Percentiles rank a stretch among this genome's conserved stretches.
These are phyloP conservation scores for Pseudogymnoascus sp. DNA, from an alignment of 2,329 filamentous ascomycete genomes.

Conservation along the genomic window DNA sequence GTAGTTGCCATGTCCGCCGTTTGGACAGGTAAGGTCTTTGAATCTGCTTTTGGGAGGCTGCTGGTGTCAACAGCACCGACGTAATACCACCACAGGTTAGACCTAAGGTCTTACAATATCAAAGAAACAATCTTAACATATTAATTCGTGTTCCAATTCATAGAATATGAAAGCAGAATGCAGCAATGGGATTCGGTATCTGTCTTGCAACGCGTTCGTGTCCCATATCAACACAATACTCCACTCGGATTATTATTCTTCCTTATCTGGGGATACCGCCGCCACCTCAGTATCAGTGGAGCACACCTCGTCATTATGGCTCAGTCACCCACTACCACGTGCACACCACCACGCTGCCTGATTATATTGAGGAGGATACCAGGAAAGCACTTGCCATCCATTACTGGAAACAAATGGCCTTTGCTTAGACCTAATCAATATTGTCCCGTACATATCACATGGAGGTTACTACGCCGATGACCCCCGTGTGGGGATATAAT, in stretches of 20 bases:
- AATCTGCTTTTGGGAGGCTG: background rate
- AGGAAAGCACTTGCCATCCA: background rate
- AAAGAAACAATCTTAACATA: conserved; percentile 1
- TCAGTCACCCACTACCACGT: background rate
- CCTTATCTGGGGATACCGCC: background rate
- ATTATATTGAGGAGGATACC: background rate
- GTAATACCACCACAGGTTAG: background rate
- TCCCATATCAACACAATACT: background rate
- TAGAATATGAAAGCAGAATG: background rate
- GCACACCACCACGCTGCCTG: background rate
- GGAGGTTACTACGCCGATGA: background rate
- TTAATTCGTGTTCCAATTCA: background rate
- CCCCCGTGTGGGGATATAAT: background rate
- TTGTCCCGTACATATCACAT: background rate
- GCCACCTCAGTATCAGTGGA: too few species aligned
- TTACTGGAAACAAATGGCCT: background rate
- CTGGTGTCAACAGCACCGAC: background rate
- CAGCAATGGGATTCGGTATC: background rate
- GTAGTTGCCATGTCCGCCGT: conserved; percentile 22
- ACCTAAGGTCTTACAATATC: background rate
- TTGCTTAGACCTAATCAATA: background rate
- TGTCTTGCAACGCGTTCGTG: conserved; percentile 1
- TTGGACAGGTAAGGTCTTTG: background rate
- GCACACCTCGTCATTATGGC: background rate
- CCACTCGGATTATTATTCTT: conserved; percentile 1